phyloP scores from a whole-genome alignment of 2,329 filamentous ascomycete species.

The Westerdykella sp. region DNA sequence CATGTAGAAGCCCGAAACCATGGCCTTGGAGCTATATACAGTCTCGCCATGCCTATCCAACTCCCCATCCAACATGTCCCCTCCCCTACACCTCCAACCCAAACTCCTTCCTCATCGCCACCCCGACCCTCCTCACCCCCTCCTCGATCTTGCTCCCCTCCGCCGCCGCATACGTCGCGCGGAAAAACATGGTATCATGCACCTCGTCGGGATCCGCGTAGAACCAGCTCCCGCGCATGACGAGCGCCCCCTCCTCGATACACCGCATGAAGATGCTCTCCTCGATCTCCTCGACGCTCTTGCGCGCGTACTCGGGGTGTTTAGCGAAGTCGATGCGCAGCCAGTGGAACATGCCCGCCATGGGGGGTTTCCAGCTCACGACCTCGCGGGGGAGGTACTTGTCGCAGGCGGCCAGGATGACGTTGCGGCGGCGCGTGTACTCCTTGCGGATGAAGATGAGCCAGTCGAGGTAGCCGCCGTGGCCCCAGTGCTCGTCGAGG shows the following conservation, averaged over 20 bases:
- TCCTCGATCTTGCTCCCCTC: slow-evolving; percentile 47
- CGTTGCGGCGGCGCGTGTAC: slow-evolving; percentile 74
- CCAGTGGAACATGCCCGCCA: slow-evolving; percentile 94
- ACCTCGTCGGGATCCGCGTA: slow-evolving; percentile 60
- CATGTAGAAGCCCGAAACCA: no score
- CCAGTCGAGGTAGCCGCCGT: slow-evolving; percentile 84
- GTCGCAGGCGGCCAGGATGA: slow-evolving; percentile 74
- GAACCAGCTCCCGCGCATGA: slow-evolving; percentile 89
- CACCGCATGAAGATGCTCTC: slow-evolving; percentile 76
- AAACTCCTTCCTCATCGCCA: slow-evolving; percentile 61
- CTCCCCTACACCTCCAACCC: slow-evolving; percentile 32
- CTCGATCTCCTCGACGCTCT: slow-evolving; percentile 61
- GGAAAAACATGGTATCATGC: slow-evolving; percentile 69
- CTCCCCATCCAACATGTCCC: not conserved
- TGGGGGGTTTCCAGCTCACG: slow-evolving; percentile 71
- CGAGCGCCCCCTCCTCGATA: slow-evolving; percentile 69
- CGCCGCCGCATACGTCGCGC: slow-evolving; percentile 82
- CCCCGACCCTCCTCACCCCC: slow-evolving; percentile 59
- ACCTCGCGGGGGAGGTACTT: slow-evolving; percentile 66
- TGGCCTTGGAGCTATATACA: no score
- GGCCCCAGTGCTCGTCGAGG: slow-evolving; percentile 90
- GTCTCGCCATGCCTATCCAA: not conserved
- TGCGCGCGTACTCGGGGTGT: slow-evolving; percentile 54
- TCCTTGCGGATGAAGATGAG: slow-evolving; percentile 72
- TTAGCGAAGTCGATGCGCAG: slow-evolving; percentile 58